A percentile compares a stretch with the other conserved stretches of the same genome.
phyloP scores from a whole-genome alignment of 2,329 filamentous ascomycete species.

The Colletotrichum ledebouriae region DNA sequence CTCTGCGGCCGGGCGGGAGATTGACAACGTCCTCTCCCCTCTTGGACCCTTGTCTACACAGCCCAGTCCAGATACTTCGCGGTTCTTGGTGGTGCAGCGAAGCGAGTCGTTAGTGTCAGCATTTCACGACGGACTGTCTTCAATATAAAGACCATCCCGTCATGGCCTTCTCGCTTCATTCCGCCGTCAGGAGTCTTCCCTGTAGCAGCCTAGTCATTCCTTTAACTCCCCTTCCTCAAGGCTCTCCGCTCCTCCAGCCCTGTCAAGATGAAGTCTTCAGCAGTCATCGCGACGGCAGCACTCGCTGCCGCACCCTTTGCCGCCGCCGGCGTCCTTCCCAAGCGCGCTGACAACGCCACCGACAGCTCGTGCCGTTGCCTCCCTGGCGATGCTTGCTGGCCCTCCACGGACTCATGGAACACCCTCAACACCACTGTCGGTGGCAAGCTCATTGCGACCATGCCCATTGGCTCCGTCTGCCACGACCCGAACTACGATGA shows the following conservation, averaged over 20 bases:
- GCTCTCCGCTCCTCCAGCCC: conserved; percentile 24
- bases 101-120: neutral
- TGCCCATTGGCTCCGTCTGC: conserved; percentile 66
- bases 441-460: conserved; percentile 64
- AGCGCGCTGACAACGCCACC: conserved; percentile 30
- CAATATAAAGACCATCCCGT: conserved; percentile 39
- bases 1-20: conserved; percentile 24
- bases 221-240: conserved; percentile 23
- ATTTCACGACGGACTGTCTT: conserved; percentile 3
- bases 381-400: conserved; percentile 69
- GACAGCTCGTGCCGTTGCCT: conserved; percentile 56
- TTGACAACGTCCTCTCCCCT: conserved; percentile 14
- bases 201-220: conserved; percentile 40
- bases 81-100: neutral
- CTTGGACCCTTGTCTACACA: conserved; percentile 14
- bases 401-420: conserved; percentile 59
- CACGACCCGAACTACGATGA: conserved; percentile 63
- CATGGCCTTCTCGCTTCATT: conserved; percentile 28
- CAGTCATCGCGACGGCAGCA: conserved; percentile 29
- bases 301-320: conserved; percentile 33
- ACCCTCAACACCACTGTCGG: conserved; percentile 64
- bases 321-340: conserved; percentile 33
- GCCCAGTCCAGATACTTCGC: conserved; percentile 19
- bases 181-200: conserved; percentile 37
- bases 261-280: conserved; percentile 39